Base-by-base conservation (phyloP, 768 basidiomycete species). In the Russula lepida region DNA sequence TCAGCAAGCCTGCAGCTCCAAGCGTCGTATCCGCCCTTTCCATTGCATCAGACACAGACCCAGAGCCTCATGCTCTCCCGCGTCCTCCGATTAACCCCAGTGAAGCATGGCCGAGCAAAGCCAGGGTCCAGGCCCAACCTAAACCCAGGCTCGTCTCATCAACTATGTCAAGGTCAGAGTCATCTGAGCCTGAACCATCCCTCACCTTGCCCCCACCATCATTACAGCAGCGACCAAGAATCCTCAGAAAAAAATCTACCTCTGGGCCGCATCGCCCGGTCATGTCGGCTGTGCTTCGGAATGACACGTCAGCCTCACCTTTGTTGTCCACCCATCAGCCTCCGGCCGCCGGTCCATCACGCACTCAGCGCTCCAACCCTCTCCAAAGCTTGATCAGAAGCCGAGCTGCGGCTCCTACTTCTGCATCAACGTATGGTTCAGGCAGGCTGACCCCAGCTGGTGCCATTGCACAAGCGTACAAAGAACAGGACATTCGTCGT, bases 1-100 rank as follows among this genome's bases (percentile, higher is more conserved):
- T 66, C 25, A 65, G 64, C 56, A 66, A 66, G 44, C 66, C 66
- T 3, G 66, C 66, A 1, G 64, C 60, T 23, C 60, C 64, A 9
- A 58, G 64, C 30, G 54, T 61, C 49, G 56, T 54, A 37, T 66
- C 66, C 1, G 59, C 39, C n/a, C 43, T 58, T 49, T 66, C 66
- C 47, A 57, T 61, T 32, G 47, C 66, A n/a, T 66, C 66, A 21
- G 66, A 62, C 54, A 49, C 64, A 25, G 66, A 62, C 49, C 56
- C 66, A 4, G 66, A 65, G 32, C 56, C 60, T 12, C 60, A 60
- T 32, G 12, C 37, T 32, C 1, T 17, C 21, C 35, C 50, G 25
- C 56, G 51, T 39, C 25, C 51, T 33, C 21, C 48, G 4, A 30
- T 12, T 17, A 53, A 33, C 27, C 30, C 56, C 27, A 58, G 51